Conservation (phyloP, 23 red algal genomes). For the Rhodosorus marinus region DNA sequence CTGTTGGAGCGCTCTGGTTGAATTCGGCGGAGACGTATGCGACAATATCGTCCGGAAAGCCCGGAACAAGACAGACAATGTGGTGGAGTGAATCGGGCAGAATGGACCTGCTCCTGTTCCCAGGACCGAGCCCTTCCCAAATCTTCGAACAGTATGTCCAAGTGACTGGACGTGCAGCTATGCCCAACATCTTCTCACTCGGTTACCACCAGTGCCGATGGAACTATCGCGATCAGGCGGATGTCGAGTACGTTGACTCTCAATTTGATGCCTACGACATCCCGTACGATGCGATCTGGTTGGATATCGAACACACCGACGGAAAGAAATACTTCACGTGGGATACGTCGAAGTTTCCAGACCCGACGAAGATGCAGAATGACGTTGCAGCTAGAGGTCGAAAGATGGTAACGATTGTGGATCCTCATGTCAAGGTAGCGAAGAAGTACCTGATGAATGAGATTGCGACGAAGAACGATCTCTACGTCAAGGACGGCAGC, state of each 20-base stretch:
- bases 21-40: conserved; percentile 78
- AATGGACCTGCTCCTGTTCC: conserved; percentile 56
- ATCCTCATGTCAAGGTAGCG: conserved; percentile 89
- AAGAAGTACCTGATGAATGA: conserved; percentile 45
- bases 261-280: conserved; percentile 56
- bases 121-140: conserved; percentile 6
- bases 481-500: conserved; percentile 40
- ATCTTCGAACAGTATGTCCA: conserved; percentile 43
- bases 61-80: conserved; percentile 18
- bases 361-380: conserved; percentile 33
- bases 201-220: conserved; percentile 95
- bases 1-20: conserved; percentile 56
- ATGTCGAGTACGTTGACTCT: conserved; percentile 38
- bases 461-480: conserved; percentile 12
- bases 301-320: conserved; percentile 98
- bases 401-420: conserved; percentile 92
- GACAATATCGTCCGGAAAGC: conserved; percentile 10
- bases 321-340: conserved; percentile 97
- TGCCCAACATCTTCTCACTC: conserved; percentile 68
- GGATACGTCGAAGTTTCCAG: conserved; percentile 66
- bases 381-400: conserved; percentile 28
- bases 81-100: conserved; percentile 67
- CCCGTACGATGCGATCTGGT: conserved; percentile 92
- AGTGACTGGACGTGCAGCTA: conserved; percentile 52
- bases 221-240: conserved; percentile 79